Conservation (phyloP, 495 filamentous ascomycete genomes). For the Lophium mytilinum region DNA sequence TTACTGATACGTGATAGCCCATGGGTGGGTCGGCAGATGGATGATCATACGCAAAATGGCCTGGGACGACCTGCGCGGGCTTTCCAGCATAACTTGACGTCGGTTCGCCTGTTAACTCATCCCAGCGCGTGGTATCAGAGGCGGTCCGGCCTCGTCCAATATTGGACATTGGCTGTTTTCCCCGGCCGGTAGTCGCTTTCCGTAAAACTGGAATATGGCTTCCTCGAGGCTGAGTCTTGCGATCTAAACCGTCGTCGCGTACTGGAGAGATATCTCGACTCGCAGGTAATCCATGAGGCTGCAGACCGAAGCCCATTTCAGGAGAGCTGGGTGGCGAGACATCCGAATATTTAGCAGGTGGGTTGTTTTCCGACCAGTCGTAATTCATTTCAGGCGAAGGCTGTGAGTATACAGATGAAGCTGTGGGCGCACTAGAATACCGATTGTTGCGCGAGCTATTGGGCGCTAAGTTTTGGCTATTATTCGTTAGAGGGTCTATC, state of each 20-base stretch:
- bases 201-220: constrained; percentile 25
- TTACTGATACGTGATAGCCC: constrained; percentile 26
- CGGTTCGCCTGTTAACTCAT: constrained; percentile 45
- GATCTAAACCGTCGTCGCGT: constrained; percentile 1
- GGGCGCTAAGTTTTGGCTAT: constrained; percentile 12
- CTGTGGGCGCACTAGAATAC: constrained; percentile 31
- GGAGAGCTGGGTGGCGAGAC: constrained; percentile 26
- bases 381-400: constrained; percentile 26
- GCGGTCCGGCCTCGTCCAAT: constrained; percentile 20
- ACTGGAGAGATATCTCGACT: constrained; percentile 27
- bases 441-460: constrained; percentile 8
- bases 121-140: constrained; percentile 36
- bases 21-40: constrained; percentile 5
- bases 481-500: background rate
- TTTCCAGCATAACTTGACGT: constrained; percentile 35
- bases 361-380: constrained; percentile 1
- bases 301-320: constrained; percentile 3
- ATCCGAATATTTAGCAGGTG: constrained; percentile 6
- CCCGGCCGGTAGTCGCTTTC: constrained; percentile 9
- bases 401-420: constrained; percentile 40
- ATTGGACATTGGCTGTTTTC: constrained; percentile 10
- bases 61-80: constrained; percentile 24
- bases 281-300: constrained; percentile 16
- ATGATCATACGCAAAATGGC: constrained; percentile 8
- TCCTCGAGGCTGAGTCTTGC: background rate